Base-by-base conservation (phyloP, 2,329 filamentous ascomycete genomes). In the Alternaria brassicae region DNA sequence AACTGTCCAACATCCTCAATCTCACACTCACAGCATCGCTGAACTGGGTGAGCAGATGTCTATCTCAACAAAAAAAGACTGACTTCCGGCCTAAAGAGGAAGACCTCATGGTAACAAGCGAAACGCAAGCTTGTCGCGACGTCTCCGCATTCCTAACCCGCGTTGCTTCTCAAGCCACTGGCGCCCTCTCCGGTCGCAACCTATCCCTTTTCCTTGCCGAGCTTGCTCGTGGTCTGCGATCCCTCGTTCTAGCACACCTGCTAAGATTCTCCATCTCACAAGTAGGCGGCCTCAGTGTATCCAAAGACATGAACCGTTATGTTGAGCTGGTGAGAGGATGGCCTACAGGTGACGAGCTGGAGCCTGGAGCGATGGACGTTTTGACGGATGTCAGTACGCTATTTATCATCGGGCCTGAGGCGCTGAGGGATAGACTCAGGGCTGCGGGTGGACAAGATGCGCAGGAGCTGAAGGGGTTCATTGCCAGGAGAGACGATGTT, bases 271-370 rank as follows among this genome's bases (percentile, higher is more conserved):
- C 90, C 61, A 92, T 99, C 66, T 97, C 93, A 68, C 92, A 93
- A 39, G 93, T 94, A 0, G 95, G 95, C 61, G 95, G 93, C 2
- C 86, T 99, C 45, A 95, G 97, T 86, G 92, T 98, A 25, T 94
- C 91, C 34, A 96, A 98, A 80, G 95, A 99, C 75, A 93, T 98
- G 77, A 92, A 92, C 34, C 93, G 92, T 74, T 99, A 99, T 77
- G 91, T 91, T 8, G 90, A 93, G 61, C 87, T 96, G 10, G 84
- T 99, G 65, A 88, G 91, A 62, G 88, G 88, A 32, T 98, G 93
- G 92, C 86, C 90, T 1, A 71, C 83, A 39, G 87, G 88, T 48
- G 85, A 86, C 67, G 84, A 84, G 23, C 86, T 83, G 50, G 81
- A 81, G 61, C 60, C 69, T 1, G 76, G 74, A 0, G 74, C 87